Evolutionary conservation across 78 protist genomes (phyloP), one percentile per base, ranked within the genome.

Genomic region (Polysphondylium violaceum): DNA sequence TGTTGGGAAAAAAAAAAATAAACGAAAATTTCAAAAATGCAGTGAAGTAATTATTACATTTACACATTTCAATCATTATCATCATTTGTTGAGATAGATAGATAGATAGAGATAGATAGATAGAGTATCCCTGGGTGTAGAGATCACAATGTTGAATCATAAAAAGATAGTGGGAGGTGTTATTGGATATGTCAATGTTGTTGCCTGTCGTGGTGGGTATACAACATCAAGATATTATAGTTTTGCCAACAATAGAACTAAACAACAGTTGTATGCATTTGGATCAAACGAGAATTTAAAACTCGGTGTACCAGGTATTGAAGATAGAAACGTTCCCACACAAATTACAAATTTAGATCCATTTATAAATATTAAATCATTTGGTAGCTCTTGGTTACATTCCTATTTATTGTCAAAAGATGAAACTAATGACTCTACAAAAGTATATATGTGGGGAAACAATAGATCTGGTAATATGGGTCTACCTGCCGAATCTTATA

Each of bases 401-500:
- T 59, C 73, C 35, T 81, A 19, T 36, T 0, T 81, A 27, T 72
- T 67, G 9, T 53, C 89, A 5, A n/a, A n/a, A n/a, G 56, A 67
- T 12, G 77, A 81, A n/a, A 27, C n/a, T 38, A 14, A 7, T 14
- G 11, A 7, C 11, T 47, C 53, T 14, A 47, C 53, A 47, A 31
- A 41, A 56, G 53, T 81, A 17, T 81, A 25, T 4, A 81, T 81
- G 89, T 81, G 89, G 89, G 89, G 89, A 25, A 81, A 68, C 21
- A 81, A 81, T 38, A 33, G 16, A 16, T 29, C 63, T 25, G 89
- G 89, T 25, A 71, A 81, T 33, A 60, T 81, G 77, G 76, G 76
- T 65, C 21, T 81, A 29, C 89, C 89, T 27, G 25, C 53, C 0
- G 50, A 64, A n/a, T 67, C 50, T 11, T 81, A 68, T 55, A 81